Percentiles rank a stretch among this genome's conserved stretches.
Evolutionary conservation across 495 filamentous ascomycete genomes (phyloP).

Genomic region (Annulohypoxylon maeteangense): DNA sequence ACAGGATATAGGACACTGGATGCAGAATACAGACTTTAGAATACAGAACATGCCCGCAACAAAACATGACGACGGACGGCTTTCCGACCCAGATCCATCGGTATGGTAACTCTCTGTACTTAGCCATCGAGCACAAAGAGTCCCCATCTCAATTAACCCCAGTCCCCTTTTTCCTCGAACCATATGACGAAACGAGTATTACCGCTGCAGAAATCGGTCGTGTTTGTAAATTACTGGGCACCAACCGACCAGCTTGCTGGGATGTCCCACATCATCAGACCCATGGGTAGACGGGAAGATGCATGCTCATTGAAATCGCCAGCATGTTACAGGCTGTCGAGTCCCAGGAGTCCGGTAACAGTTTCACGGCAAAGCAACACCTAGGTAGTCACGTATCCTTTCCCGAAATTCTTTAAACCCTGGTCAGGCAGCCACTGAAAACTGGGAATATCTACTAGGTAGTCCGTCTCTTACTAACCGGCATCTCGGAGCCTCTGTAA

Average conservation of each 20-base stretch:
- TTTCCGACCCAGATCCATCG: slow-evolving; percentile 32
- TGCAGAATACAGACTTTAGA: too few species aligned
- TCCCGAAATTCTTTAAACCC: slow-evolving; percentile 25
- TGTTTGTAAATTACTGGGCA: slow-evolving; percentile 36
- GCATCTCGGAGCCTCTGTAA: slow-evolving; percentile 18
- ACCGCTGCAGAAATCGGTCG: slow-evolving; percentile 36
- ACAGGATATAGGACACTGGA: slow-evolving; percentile 20
- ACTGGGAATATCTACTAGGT: slow-evolving; percentile 19
- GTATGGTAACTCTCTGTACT: slow-evolving; percentile 24
- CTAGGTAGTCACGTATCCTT: slow-evolving; percentile 38
- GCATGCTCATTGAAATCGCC: slow-evolving; percentile 35
- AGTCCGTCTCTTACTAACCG: slow-evolving; percentile 9
- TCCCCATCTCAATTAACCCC: background rate
- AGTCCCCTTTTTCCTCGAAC: background rate
- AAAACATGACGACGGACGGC: slow-evolving; percentile 11
- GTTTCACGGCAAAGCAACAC: slow-evolving; percentile 44
- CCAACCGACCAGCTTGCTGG: slow-evolving; percentile 29
- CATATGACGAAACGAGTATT: slow-evolving; percentile 23
- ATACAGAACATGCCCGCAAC: background rate
- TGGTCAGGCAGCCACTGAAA: slow-evolving; percentile 14
- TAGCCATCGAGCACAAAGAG: slow-evolving; percentile 14
- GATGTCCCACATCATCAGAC: slow-evolving; percentile 38
- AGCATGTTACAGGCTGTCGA: slow-evolving; percentile 37
- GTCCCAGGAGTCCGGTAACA: slow-evolving; percentile 48
- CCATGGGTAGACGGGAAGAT: slow-evolving; percentile 32